Base-by-base conservation (phyloP, 306 rosid genomes). In the Cucumis melo region DNA sequence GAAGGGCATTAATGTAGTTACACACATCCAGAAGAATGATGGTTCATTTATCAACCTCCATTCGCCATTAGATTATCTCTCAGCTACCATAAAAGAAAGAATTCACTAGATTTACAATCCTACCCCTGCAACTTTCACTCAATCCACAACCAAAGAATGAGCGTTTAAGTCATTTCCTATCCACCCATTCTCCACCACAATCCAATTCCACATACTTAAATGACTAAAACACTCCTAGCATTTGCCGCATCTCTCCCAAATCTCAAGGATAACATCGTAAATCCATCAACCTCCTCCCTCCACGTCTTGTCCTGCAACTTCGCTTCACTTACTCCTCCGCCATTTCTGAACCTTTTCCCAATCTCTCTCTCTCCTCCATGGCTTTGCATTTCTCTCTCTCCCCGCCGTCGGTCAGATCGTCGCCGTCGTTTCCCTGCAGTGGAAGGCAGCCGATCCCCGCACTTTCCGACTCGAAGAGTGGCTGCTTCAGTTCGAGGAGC, bases 351-450 rank as follows among this genome's bases (percentile, higher is more conserved):
- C 41, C 38, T 70, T 46, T 14, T 46, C 2, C 38, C 55, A 7
- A 13, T 39, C 54, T 58, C 63, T 78, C 54, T 78, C 76, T 63
- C 76, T 24, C 74, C 51, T 59, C 84, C 84, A 94, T 91, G 96
- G 95, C 84, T 66, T 84, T 87, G 67, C 83, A 81, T 16, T 81
- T 87, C 13, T 75, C 85, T 61, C 79, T 84, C 75, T 80, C 89
- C 36, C 74, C 83, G 73, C 87, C 81, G 34, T 46, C 90, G 51
- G 29, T 80, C 34, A 57, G 85, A 57, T 50, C 82, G 4, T 61
- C 85, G 10, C 71, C 81, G 34, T 76, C 80, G 14, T n/a, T 82
- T 7, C 66, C 82, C 38, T 70, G 75, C 81, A 8, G 82, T 77
- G 83, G 78, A 4, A 87, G 74, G 78, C 82, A 70, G 11, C 83